Evolutionary conservation across 208 protist genomes (phyloP), one percentile per base, ranked within the genome.

Genomic region (Crithidia bombi): DNA sequence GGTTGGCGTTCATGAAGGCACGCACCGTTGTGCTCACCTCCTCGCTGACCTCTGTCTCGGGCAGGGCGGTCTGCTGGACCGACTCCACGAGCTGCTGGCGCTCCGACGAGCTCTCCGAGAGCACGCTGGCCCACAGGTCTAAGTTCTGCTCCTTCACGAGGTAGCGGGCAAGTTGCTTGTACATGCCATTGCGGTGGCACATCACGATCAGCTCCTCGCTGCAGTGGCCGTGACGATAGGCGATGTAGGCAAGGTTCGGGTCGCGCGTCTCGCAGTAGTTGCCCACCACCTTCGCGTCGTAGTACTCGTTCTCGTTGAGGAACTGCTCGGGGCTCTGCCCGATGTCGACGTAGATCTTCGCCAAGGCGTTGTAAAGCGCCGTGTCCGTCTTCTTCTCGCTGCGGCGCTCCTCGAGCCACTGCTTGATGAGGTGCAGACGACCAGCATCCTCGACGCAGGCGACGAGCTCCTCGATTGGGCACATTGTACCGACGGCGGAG

Each of bases 211-310:
- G 76, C 85, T 99, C 96, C 35, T 94, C 73, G 80, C 99, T 99
- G 81, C 98, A 99, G 54, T 94, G 78, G 21, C 97, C 97, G 61
- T 89, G 91, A 69, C 95, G 89, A 87, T 99, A 99, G 32, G 95
- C 96, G 54, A 99, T 81, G 82, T 98, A 99, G 5, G 98, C 96
- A 15, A 99, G 83, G 70, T 99, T 95, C 35, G 99, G 98, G 78
- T 99, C 98, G 63, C 98, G 92, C 73, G 98, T 99, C 84, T 99
- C 98, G 85, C 99, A 99, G 90, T 99, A 99, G 78, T 96, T 95
- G 56, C 99, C 98, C 52, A 99, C 90, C 32, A 96, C 89, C 35
- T 79, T 36, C 56, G 82, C 72, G 81, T 99, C 97, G 82, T 99
- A 99, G 83, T 97, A 99, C 51, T 93, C 87, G 84, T 99, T 99